Base-by-base conservation (phyloP, 345 rosid species). In the Diplotaxis tenuifolia region DNA sequence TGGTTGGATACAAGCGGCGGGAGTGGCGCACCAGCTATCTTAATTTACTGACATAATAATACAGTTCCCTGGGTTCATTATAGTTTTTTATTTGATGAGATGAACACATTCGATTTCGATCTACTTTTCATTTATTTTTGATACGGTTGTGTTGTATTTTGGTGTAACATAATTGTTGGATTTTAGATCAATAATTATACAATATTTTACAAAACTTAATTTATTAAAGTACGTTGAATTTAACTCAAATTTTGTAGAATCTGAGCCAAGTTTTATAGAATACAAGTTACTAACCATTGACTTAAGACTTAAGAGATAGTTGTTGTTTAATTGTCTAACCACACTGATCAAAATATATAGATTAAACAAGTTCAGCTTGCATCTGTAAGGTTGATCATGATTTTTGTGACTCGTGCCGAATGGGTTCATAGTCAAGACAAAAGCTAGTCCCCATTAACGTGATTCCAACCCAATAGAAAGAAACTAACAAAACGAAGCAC, bases 1-100 rank as follows among this genome's bases (percentile, higher is more conserved):
- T 7, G 84, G 72, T 0, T 93, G 97, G 97, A 76, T 90, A 65
- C 80, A 87, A 1, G 79, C 67, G 4, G 23, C 90, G 0, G 83
- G 81, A n/a, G 88, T 86, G 21, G 1, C 82, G 2, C 81, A 42
- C 27, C 81, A 82, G n/a, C 69, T 78, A 3, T 45, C 86, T 42
- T 75, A 81, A 32, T 83, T 22, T 58, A 28, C 4, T 59, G 8
- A 38, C 60, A 18, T 47, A 7, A 16, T 47, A 49, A 18, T 49
- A 49, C 6, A 19, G n/a, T n/a, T n/a, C n/a, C 25, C 20, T 3
- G 55, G 0, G 6, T 45, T 18, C 18, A 16, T 8, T 6, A 45
- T 5, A n/a, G n/a, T 47, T 50, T 19, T 8, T 5, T 42, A 0
- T 29, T 28, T 76, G 16, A 45, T 57, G 2, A 7, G 3, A 1